Base-by-base conservation (phyloP, 2,329 filamentous ascomycete species). In the Penicillium brevicompactum region DNA sequence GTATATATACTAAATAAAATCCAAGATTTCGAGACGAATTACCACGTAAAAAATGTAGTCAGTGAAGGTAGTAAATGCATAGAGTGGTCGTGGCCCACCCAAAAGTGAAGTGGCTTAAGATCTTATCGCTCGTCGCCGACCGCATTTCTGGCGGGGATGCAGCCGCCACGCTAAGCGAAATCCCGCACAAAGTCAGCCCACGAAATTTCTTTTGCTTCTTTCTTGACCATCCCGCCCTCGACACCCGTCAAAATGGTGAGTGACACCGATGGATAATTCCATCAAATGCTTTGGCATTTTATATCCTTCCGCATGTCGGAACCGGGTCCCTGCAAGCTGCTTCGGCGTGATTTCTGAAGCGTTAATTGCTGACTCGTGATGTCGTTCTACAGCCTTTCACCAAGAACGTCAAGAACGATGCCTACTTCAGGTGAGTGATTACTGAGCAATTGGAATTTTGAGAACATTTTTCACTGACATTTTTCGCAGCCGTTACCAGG, bases 301-400 rank as follows among this genome's bases (percentile, higher is more conserved):
- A 49, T 44, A 51, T 58, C 55, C 53, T 53, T 51, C 63, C 60
- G 58, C 46, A n/a, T 32, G 57, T 47, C 56, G 60, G 60, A 62
- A 58, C 66, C 72, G 88, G 89, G 89, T 94, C 90, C 82, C 83
- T 85, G 91, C 93, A 97, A 97, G 91, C 91, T 96, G 92, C 92
- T 97, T 97, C 93, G 92, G 90, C 90, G 67, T 59, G 80, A 80
- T 78, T 69, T 81, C 92, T 97, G 92, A 97, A 97, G 92, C 92
- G 92, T 87, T 87, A 96, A 96, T 96, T 97, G 93, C 93, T 97
- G 92, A 97, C 91, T 96, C 90, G 87, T 80, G 84, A 82, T 80
- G 80, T 78, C 73, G 76, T 67, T 62, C 51, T 67, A 68, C 69
- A 96, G 92, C 77, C 85, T 81, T 93, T 92, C 89, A 87, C 90